These are phyloP conservation scores for Tetrapisispora namnaoensis DNA, from an alignment of 805 yeast genomes.

Conservation along the genomic window DNA sequence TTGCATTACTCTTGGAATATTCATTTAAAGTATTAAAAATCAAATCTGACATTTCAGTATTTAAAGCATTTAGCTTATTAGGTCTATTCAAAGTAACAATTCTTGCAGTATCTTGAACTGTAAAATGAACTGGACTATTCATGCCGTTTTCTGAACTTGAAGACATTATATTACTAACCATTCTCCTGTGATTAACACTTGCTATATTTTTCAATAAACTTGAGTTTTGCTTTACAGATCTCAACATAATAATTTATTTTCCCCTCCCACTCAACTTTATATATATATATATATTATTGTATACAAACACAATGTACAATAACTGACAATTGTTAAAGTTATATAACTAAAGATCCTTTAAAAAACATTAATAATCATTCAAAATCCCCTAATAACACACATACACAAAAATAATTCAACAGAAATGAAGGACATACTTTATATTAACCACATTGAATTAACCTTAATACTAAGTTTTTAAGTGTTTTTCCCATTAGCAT, in stretches of 20 bases:
- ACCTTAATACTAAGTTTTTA: too few species aligned
- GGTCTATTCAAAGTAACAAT: slow-evolving; percentile 72
- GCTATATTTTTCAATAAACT: not conserved
- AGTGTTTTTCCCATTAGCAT: too few species aligned
- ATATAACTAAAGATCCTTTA: too few species aligned
- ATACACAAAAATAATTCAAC: too few species aligned
- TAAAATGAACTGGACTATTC: slow-evolving; percentile 15
- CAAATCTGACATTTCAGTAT: slow-evolving; percentile 60
- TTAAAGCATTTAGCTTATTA: slow-evolving; percentile 74
- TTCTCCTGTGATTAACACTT: not conserved
- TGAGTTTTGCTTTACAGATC: not conserved
- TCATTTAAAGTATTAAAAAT: slow-evolving; percentile 68
- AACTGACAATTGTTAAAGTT: too few species aligned
- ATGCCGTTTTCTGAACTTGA: not conserved
- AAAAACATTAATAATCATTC: too few species aligned
- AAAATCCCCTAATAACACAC: too few species aligned
- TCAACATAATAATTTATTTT: not conserved
- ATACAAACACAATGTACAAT: not conserved
- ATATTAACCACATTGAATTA: too few species aligned
- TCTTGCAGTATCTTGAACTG: slow-evolving; percentile 43
- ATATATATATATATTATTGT: not conserved
- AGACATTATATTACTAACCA: not conserved
- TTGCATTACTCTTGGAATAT: slow-evolving; percentile 58
- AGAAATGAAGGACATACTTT: too few species aligned
- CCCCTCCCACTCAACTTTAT: not conserved